These are phyloP conservation scores for Geotrichum carabidarum DNA, from an alignment of 1,139 yeast species.

Conservation along the genomic window DNA sequence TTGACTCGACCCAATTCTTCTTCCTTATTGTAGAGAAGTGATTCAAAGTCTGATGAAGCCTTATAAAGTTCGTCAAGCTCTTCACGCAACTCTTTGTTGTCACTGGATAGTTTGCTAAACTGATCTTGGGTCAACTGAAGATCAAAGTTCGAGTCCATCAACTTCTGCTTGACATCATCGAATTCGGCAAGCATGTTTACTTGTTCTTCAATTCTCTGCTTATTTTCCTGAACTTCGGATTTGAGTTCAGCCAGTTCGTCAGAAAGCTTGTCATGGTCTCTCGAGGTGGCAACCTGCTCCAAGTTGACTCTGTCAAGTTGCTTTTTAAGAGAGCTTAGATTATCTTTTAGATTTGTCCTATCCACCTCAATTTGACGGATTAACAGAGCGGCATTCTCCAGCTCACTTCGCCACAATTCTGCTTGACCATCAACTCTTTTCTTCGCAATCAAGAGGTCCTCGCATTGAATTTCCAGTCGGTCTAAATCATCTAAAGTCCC, in stretches of 20 bases:
- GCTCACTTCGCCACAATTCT: constrained; percentile 33
- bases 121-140: constrained; percentile 40
- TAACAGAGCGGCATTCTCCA: constrained; percentile 35
- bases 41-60: constrained; percentile 39
- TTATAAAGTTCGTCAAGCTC: constrained; percentile 40
- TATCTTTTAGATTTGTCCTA: constrained; percentile 28
- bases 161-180: constrained; percentile 33
- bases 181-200: constrained; percentile 36
- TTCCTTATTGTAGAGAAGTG: constrained; percentile 40
- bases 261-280: constrained; percentile 27
- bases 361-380: constrained; percentile 36
- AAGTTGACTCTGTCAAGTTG: constrained; percentile 24
- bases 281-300: constrained; percentile 21
- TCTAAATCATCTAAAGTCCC: constrained; percentile 38
- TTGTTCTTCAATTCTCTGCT: constrained; percentile 38
- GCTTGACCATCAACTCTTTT: constrained; percentile 35
- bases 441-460: constrained; percentile 38
- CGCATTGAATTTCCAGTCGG: constrained; percentile 38
- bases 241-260: constrained; percentile 30
- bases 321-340: constrained; percentile 28
- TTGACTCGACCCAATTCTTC: constrained; percentile 35
- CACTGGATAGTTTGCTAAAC: constrained; percentile 45
- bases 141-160: constrained; percentile 29
- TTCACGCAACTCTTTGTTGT: constrained; percentile 45
- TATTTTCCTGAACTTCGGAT: constrained; percentile 30